Conservation (phyloP, 2,329 filamentous ascomycete species). For the Aspergillus sp. region DNA sequence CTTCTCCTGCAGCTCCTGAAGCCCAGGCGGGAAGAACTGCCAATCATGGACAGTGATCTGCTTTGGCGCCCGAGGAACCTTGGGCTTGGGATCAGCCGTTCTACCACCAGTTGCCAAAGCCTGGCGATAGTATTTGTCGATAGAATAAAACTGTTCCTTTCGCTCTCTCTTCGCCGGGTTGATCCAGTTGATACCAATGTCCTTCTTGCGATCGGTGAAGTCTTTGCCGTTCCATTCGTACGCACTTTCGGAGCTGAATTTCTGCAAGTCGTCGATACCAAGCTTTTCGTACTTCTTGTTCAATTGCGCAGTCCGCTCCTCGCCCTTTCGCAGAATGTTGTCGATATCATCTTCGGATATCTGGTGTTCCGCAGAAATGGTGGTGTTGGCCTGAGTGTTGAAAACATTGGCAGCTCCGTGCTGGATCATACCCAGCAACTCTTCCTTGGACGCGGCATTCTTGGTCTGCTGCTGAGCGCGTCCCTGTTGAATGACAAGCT, state of each 20-base stretch:
- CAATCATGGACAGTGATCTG: slow-evolving; percentile 93
- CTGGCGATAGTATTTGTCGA: slow-evolving; percentile 97
- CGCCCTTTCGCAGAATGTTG: slow-evolving; percentile 79
- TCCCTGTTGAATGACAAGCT: slow-evolving; percentile 96
- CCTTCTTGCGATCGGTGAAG: slow-evolving; percentile 88
- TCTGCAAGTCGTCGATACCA: slow-evolving; percentile 94
- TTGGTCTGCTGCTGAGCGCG: slow-evolving; percentile 88
- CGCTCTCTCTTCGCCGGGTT: slow-evolving; percentile 97
- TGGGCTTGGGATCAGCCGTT: slow-evolving; percentile 83
- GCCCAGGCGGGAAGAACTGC: slow-evolving; percentile 86
- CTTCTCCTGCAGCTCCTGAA: slow-evolving; percentile 89
- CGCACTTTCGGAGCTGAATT: slow-evolving; percentile 94
- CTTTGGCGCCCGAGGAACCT: slow-evolving; percentile 92
- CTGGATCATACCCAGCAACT: slow-evolving; percentile 96
- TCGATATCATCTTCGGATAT: slow-evolving; percentile 91
- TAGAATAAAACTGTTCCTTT: slow-evolving; percentile 96
- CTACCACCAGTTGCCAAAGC: slow-evolving; percentile 79
- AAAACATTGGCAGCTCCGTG: slow-evolving; percentile 97
- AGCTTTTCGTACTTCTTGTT: slow-evolving; percentile 96
- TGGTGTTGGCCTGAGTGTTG: slow-evolving; percentile 66
- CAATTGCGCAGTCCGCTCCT: slow-evolving; percentile 83
- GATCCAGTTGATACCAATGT: slow-evolving; percentile 93
- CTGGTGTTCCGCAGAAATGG: slow-evolving; percentile 61
- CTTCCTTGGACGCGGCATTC: slow-evolving; percentile 91
- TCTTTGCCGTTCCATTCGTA: slow-evolving; percentile 99